phyloP scores from a whole-genome alignment of 2,329 filamentous ascomycete species.

The Lachnellula occidentalis region DNA sequence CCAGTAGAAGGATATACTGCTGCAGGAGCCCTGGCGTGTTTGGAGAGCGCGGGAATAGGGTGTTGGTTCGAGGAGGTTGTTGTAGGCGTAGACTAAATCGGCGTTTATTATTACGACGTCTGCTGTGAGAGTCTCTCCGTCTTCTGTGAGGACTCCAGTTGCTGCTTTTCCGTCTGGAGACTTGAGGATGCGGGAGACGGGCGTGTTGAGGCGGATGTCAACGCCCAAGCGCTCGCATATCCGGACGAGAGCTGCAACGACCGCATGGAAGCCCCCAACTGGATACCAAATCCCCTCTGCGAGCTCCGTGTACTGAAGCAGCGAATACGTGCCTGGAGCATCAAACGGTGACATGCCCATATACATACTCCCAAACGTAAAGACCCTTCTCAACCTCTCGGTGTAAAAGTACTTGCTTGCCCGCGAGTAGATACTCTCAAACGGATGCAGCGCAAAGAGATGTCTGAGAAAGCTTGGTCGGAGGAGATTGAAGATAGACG shows the following conservation, averaged over 20 bases:
- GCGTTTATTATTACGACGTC: constrained; percentile 68
- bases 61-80: constrained; percentile 49
- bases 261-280: constrained; percentile 62
- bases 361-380: constrained; percentile 78
- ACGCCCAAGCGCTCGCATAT: constrained; percentile 59
- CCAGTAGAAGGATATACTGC: constrained; percentile 75
- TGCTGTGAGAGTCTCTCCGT: constrained; percentile 53
- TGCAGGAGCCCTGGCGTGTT: constrained; percentile 57
- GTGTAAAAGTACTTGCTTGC: constrained; percentile 64
- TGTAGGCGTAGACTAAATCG: constrained; percentile 70
- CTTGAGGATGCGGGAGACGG: constrained; percentile 51
- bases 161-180: constrained; percentile 46
- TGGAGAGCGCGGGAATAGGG: constrained; percentile 36
- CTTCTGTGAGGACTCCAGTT: constrained; percentile 53
- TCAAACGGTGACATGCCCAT: constrained; percentile 78
- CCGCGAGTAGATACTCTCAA: constrained; percentile 64
- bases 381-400: constrained; percentile 62
- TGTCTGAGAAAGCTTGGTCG: constrained; percentile 53
- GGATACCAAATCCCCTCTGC: constrained; percentile 75
- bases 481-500: constrained; percentile 50
- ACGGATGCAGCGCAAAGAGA: constrained; percentile 59
- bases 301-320: constrained; percentile 70
- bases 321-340: constrained; percentile 66
- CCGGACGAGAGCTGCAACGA: constrained; percentile 58
- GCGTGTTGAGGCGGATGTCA: constrained; percentile 53